phyloP scores from a whole-genome alignment of 192 early-diverging fungal species.

The Coemansia sp. region DNA sequence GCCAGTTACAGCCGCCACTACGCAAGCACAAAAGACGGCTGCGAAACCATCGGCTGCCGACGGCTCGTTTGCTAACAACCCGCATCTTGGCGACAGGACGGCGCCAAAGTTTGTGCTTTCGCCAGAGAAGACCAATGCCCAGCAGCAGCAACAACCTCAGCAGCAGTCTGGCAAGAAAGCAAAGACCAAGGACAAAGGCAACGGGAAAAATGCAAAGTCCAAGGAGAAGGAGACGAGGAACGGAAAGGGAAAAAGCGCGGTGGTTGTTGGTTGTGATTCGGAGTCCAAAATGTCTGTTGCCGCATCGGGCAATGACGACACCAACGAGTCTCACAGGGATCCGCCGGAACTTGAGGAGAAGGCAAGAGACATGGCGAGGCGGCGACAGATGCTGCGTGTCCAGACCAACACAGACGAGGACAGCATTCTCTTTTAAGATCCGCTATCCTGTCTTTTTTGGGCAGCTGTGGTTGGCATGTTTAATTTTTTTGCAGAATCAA shows the following conservation, averaged over 20 bases:
- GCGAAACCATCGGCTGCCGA: neutral
- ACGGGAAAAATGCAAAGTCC: neutral
- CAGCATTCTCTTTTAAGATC: neutral
- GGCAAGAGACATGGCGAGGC: slow-evolving; percentile 9
- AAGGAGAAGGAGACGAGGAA: neutral
- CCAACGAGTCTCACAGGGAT: neutral
- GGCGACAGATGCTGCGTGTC: slow-evolving; percentile 36
- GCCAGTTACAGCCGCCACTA: neutral
- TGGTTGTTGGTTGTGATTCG: no score
- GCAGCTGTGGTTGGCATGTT: neutral
- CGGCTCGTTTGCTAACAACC: slow-evolving; percentile 36
- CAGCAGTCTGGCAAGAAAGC: neutral
- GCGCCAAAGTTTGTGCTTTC: slow-evolving; percentile 39
- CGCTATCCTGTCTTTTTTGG: no score
- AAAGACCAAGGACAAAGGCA: slow-evolving; percentile 11
- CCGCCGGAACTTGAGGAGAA: neutral
- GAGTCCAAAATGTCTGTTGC: neutral
- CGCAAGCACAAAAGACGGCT: neutral
- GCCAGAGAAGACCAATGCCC: neutral
- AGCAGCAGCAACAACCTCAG: neutral
- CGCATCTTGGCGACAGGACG: slow-evolving; percentile 10
- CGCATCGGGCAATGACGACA: neutral
- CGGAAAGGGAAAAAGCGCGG: neutral
- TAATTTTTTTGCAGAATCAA: neutral
- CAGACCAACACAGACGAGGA: slow-evolving; percentile 24